Percentiles rank a stretch among this genome's conserved stretches.
phyloP scores from a whole-genome alignment of 2,329 filamentous ascomycete genomes.

The Pyricularia sp. region DNA sequence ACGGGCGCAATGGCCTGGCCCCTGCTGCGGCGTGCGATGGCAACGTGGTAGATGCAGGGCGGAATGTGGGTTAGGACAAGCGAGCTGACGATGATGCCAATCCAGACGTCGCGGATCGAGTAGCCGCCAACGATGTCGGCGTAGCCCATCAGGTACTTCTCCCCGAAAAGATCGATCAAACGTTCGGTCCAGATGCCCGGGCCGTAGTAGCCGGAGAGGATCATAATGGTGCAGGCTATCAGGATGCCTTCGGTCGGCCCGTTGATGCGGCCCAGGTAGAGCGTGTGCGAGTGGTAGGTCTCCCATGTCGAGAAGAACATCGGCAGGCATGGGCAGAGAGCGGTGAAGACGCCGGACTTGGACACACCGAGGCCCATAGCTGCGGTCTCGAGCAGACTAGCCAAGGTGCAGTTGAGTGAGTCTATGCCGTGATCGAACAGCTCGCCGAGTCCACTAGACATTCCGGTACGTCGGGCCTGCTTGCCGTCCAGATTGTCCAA shows the following conservation, averaged over 20 bases:
- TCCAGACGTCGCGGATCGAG: conserved; percentile 83
- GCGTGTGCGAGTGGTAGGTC: conserved; percentile 95
- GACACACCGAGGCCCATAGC: conserved; percentile 87
- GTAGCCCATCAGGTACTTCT: conserved; percentile 34
- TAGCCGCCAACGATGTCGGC: conserved; percentile 56
- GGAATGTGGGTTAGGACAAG: conserved; percentile 71
- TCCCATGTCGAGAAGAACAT: conserved; percentile 99
- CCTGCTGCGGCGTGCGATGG: conserved; percentile 61
- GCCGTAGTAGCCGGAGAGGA: conserved; percentile 77
- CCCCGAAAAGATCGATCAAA: conserved; percentile 60
- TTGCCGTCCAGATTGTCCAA: conserved; percentile 99
- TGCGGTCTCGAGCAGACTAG: conserved; percentile 80
- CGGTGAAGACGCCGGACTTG: conserved; percentile 80
- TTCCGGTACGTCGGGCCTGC: conserved; percentile 88
- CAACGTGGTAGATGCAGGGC: conserved; percentile 81
- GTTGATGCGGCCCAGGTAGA: conserved; percentile 95
- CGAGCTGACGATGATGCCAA: conserved; percentile 56
- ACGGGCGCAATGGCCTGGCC: conserved; percentile 70
- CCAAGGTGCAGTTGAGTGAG: conserved; percentile 92
- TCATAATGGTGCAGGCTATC: conserved; percentile 79
- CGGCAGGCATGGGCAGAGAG: conserved; percentile 79
- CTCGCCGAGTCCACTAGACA: conserved; percentile 88
- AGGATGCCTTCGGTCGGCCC: conserved; percentile 93
- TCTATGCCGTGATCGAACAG: conserved; percentile 99
- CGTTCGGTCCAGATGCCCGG: conserved; percentile 78